Percentiles rank a stretch among this genome's conserved stretches.
phyloP scores from a whole-genome alignment of 1,284 basidiomycete genomes.

The Ceratobasidium sp. region DNA sequence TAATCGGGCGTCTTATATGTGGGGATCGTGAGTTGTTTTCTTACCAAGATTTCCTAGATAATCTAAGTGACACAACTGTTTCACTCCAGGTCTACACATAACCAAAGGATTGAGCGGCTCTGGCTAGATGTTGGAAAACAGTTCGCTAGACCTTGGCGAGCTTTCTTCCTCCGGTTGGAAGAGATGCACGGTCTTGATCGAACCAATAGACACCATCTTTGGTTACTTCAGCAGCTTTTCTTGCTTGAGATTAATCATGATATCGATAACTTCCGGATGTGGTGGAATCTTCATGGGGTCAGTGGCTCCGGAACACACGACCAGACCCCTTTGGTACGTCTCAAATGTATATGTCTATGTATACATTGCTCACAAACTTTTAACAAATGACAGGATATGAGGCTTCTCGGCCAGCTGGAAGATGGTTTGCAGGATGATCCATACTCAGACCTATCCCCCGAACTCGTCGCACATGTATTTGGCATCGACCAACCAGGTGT shows the following conservation, averaged over 20 bases:
- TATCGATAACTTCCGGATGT: background rate
- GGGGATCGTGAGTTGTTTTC: background rate
- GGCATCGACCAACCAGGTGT: background rate
- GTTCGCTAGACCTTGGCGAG: background rate
- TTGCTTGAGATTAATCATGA: background rate
- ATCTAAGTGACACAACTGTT: too few relatives aligned
- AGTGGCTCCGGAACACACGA: background rate
- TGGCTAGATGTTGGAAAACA: background rate
- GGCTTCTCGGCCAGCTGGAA: background rate
- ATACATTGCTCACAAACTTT: background rate
- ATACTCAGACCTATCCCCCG: background rate
- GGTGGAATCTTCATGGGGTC: background rate
- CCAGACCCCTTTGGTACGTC: background rate
- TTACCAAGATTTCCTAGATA: too few relatives aligned
- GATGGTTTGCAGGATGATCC: background rate
- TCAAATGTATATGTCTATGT: background rate
- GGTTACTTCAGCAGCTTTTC: background rate
- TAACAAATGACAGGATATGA: background rate
- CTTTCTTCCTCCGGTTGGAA: background rate
- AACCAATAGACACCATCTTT: background rate
- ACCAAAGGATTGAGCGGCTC: background rate
- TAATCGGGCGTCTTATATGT: constrained; percentile 6
- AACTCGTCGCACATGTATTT: background rate
- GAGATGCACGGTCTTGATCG: background rate
- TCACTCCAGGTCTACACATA: background rate